Percentiles rank a stretch among this genome's conserved stretches.
Evolutionary conservation across 2,329 filamentous ascomycete genomes (phyloP).

Genomic region (Fusarium sp.): DNA sequence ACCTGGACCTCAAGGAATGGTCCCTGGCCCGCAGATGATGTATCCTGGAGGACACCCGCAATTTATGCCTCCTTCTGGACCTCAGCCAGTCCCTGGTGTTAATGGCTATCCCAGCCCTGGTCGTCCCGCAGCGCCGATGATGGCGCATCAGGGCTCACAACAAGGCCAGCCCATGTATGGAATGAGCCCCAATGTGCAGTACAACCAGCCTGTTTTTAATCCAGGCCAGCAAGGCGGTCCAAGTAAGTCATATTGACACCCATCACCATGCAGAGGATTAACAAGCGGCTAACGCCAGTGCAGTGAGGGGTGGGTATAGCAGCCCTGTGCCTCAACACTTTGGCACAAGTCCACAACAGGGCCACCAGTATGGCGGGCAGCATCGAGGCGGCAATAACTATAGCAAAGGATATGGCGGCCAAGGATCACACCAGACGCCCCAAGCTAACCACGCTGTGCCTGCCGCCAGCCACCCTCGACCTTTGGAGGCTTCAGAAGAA

Average conservation of each 20-base stretch:
- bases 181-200: slow-evolving; percentile 79
- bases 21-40: slow-evolving; percentile 80
- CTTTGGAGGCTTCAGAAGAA: slow-evolving; percentile 55
- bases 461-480: slow-evolving; percentile 45
- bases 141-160: slow-evolving; percentile 94
- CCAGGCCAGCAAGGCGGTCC: slow-evolving; percentile 74
- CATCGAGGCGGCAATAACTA: slow-evolving; percentile 66
- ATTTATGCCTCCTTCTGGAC: slow-evolving; percentile 70
- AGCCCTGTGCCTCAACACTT: slow-evolving; percentile 69
- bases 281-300: slow-evolving; percentile 51
- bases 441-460: slow-evolving; percentile 49
- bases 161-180: slow-evolving; percentile 83
- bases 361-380: slow-evolving; percentile 69
- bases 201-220: slow-evolving; percentile 77
- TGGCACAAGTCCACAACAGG: slow-evolving; percentile 71
- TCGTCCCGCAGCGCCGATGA: slow-evolving; percentile 82
- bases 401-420: slow-evolving; percentile 60
- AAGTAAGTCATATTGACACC: slow-evolving; percentile 66
- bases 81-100: slow-evolving; percentile 69
- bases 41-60: slow-evolving; percentile 73
- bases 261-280: slow-evolving; percentile 21
- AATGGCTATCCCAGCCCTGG: slow-evolving; percentile 91
- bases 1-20: slow-evolving; percentile 74
- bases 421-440: slow-evolving; percentile 53
- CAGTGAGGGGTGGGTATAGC: slow-evolving; percentile 70